Evolutionary conservation across 1,139 yeast genomes (phyloP), one percentile per base, ranked within the genome.

Genomic region (Yamadazyma conglobata): DNA sequence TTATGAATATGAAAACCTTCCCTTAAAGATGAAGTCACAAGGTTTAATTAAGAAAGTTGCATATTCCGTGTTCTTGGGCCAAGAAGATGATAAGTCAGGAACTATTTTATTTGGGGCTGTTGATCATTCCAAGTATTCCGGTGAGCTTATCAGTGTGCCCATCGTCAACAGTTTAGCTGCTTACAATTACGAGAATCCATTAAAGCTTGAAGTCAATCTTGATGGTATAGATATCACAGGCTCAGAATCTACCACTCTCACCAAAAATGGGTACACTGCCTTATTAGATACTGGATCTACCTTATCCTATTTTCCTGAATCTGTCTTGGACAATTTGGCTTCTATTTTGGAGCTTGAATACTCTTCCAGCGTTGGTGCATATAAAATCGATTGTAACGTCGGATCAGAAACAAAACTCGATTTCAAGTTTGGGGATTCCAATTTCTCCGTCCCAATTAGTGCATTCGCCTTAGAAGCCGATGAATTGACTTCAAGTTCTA

Each of bases 31-130:
- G 43, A 48, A 49, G 30, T 27, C 43, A 4, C 48, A 47, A 26
- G 65, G 65, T 2, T 35, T 43, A 24, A 58, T 56, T 37, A 34
- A 44, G 11, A 50, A 47, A 35, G 46, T 39, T 24, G 58, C 61
- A 10, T 64, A 59, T 43, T 60, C 68, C 4, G 42, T 64, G 27
- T 64, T 54, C 40, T 52, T 64, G 34, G 42, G 44, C 22, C 37
- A 47, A 4, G 30, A 33, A 6, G 40, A 39, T 6, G 46, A 60
- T n/a, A 21, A 42, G 6, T 15, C 52, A 5, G 78, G 77, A 1
- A 47, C 58, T 17, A 50, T 71, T 22, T 52, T 64, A 34, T 71
- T 71, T 53, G 77, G 77, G 4, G 78, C 73, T 2, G 65, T 72
- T 14, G 78, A 73, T 45, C 61, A 61, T 34, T 64, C 71, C 31